phyloP scores from a whole-genome alignment of 257 asterid genomes.

The Marsdenia floribunda region DNA sequence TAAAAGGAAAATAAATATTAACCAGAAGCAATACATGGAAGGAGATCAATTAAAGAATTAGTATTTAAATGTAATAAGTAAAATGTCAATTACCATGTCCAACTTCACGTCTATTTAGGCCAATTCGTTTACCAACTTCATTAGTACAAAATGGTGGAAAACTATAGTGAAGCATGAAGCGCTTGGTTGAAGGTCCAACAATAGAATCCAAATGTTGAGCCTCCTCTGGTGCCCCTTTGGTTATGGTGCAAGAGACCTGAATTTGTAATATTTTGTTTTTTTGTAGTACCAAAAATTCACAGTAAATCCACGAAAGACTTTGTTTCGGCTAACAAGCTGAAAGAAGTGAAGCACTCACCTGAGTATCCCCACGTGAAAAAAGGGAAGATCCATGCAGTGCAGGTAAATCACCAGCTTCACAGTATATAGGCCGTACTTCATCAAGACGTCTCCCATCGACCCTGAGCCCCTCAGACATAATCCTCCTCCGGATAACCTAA shows the following conservation, averaged over 20 bases:
- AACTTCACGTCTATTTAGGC: slow-evolving; percentile 93
- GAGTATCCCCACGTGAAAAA: slow-evolving; percentile 93
- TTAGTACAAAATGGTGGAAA: slow-evolving; percentile 93
- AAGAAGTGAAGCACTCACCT: slow-evolving; percentile 42
- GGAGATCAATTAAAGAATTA: slow-evolving; percentile 3
- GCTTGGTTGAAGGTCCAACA: slow-evolving; percentile 93
- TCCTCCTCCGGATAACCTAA: slow-evolving; percentile 88
- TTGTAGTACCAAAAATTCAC: not conserved
- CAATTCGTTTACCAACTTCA: slow-evolving; percentile 91
- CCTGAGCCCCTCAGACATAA: slow-evolving; percentile 74
- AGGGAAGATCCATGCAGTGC: slow-evolving; percentile 81
- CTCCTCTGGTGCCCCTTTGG: slow-evolving; percentile 97
- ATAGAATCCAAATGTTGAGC: slow-evolving; percentile 82
- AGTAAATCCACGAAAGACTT: slow-evolving; percentile 1
- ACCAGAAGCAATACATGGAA: not conserved
- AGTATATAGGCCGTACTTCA: slow-evolving; percentile 84
- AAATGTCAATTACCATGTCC: slow-evolving; percentile 76
- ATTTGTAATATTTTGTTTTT: slow-evolving; percentile 13
- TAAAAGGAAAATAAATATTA: not conserved
- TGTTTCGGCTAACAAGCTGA: slow-evolving; percentile 1
- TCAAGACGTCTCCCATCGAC: slow-evolving; percentile 91
- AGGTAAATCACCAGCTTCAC: slow-evolving; percentile 89
- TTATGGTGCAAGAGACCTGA: slow-evolving; percentile 93
- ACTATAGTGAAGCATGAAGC: slow-evolving; percentile 95
- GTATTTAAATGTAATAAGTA: not conserved